Conservation (phyloP, 208 protist genomes). For the Leishmania braziliensis region DNA sequence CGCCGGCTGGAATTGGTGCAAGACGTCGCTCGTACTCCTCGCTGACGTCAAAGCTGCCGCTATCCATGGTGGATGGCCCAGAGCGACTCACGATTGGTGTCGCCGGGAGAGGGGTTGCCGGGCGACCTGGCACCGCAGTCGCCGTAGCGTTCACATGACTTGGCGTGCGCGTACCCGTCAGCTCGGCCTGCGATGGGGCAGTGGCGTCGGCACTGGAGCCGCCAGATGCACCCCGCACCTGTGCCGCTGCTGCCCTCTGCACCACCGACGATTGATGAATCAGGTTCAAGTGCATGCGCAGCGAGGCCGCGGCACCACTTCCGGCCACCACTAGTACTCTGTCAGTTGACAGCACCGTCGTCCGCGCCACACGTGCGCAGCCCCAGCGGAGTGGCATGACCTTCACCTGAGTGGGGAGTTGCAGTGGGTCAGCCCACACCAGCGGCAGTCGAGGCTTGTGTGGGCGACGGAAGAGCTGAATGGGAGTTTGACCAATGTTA, state of each 20-base stretch:
- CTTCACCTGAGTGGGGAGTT: slow-evolving; percentile 43
- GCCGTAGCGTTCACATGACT: background rate
- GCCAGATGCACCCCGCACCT: background rate
- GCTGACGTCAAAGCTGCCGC: slow-evolving; percentile 62
- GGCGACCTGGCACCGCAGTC: background rate
- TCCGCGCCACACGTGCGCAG: slow-evolving; percentile 52
- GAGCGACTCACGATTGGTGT: background rate
- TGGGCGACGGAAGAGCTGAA: slow-evolving; percentile 94
- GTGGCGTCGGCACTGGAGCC: background rate
- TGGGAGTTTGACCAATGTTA: slow-evolving; percentile 98
- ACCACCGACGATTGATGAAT: slow-evolving; percentile 10
- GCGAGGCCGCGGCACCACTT: slow-evolving; percentile 24
- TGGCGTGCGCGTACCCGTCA: background rate
- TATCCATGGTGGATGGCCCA: background rate
- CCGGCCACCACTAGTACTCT: slow-evolving; percentile 33
- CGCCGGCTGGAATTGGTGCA: slow-evolving; percentile 52
- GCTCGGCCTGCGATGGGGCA: background rate
- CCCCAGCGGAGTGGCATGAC: slow-evolving; percentile 46
- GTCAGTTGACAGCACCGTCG: slow-evolving; percentile 29
- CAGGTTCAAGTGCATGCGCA: slow-evolving; percentile 36
- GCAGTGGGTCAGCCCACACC: slow-evolving; percentile 48
- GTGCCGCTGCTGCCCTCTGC: background rate
- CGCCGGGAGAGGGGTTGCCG: background rate
- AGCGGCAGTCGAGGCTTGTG: slow-evolving; percentile 63
- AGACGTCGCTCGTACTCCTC: slow-evolving; percentile 68